These are phyloP conservation scores for Ephemerocybe angulata DNA, from an alignment of 768 basidiomycete genomes.

Conservation along the genomic window DNA sequence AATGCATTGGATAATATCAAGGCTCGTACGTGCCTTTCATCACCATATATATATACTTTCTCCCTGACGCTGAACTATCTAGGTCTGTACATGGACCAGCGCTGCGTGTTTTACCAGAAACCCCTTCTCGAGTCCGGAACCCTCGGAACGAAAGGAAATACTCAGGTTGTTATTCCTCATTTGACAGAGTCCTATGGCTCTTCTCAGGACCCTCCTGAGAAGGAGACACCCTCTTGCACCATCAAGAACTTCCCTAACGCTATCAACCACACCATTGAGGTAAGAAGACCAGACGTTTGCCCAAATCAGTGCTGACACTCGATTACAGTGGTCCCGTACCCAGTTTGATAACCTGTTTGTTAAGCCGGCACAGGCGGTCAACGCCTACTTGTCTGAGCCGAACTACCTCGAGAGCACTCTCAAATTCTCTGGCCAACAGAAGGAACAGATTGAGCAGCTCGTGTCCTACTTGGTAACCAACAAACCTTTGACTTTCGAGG, in stretches of 20 bases:
- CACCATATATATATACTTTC: neutral
- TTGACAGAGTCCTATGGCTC: conserved; percentile 96
- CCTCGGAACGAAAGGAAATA: conserved; percentile 96
- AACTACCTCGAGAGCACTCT: conserved; percentile 90
- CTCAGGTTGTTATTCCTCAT: conserved; percentile 91
- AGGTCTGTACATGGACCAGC: conserved; percentile 98
- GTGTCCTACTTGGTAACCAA: conserved; percentile 85
- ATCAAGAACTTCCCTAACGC: conserved; percentile 99
- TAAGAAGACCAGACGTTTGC: conserved; percentile 27
- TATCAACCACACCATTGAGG: conserved; percentile 97
- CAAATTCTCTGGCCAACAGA: conserved; percentile 89
- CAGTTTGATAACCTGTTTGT: conserved; percentile 93
- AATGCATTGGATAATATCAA: conserved; percentile 97
- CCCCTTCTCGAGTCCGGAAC: conserved; percentile 97
- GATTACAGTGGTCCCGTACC: conserved; percentile 79
- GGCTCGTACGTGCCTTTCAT: conserved; percentile 62
- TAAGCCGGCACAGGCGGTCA: conserved; percentile 90
- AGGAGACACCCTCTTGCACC: conserved; percentile 93
- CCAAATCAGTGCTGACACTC: neutral
- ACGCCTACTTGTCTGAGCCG: conserved; percentile 94
- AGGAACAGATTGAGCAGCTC: conserved; percentile 86
- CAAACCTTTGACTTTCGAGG: conserved; percentile 93
- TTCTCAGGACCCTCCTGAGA: conserved; percentile 98
- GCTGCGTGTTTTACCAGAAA: conserved; percentile 95
- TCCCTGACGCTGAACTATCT: neutral